Conservation (phyloP, 805 yeast genomes). For the Lachancea lanzarotensis region DNA sequence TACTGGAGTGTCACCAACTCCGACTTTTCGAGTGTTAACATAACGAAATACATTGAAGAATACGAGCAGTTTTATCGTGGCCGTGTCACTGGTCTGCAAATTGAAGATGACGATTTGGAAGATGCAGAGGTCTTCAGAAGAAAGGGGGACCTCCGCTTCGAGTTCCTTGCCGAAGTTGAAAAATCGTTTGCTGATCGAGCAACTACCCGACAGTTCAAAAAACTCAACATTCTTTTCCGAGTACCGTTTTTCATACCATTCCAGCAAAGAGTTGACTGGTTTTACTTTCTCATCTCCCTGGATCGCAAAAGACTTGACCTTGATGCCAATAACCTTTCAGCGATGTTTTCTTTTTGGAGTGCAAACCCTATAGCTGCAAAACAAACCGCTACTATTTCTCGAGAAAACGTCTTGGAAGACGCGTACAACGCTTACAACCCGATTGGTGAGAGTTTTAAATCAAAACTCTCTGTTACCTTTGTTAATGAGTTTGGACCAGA, state of each 20-base stretch:
- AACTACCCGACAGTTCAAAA: constrained; percentile 23
- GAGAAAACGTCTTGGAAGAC: constrained; percentile 69
- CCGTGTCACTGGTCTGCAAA: constrained; percentile 11
- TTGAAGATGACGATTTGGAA: constrained; percentile 29
- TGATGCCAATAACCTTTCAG: constrained; percentile 13
- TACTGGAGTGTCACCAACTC: constrained; percentile 25
- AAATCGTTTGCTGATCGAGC: constrained; percentile 5
- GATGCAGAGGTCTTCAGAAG: constrained; percentile 27
- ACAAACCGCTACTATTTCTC: constrained; percentile 48
- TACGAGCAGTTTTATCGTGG: constrained; percentile 25
- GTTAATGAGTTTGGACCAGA: constrained; percentile 60
- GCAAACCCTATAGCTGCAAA: constrained; percentile 12
- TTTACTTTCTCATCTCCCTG: constrained; percentile 52
- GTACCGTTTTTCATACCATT: constrained; percentile 81
- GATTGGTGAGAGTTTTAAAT: constrained; percentile 51
- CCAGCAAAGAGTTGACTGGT: constrained; percentile 62
- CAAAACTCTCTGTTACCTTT: constrained; percentile 57
- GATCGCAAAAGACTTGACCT: constrained; percentile 39
- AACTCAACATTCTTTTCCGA: constrained; percentile 48
- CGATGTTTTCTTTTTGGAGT: constrained; percentile 13
- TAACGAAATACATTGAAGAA: constrained; percentile 20
- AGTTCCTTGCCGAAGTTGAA: constrained; percentile 15
- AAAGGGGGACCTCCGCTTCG: constrained; percentile 35
- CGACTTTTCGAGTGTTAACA: constrained; percentile 16
- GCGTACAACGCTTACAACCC: constrained; percentile 56